Evolutionary conservation across 495 filamentous ascomycete species (phyloP).

Genomic region (Cryomyces minteri): DNA sequence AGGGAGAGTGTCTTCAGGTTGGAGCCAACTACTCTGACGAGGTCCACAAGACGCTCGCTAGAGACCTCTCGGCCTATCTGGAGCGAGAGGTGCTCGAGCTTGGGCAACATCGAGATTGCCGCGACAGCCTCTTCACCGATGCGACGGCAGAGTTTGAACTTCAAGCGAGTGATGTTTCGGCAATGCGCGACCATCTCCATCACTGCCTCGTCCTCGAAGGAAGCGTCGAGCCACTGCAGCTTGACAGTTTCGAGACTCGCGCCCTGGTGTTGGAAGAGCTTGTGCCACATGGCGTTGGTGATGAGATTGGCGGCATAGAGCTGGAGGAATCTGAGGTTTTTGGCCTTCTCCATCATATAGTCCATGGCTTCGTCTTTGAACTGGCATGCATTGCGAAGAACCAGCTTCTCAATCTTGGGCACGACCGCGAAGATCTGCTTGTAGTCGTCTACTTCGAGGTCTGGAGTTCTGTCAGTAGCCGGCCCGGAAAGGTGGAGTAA

Average conservation of each 20-base stretch:
- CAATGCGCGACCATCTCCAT: conserved; percentile 37
- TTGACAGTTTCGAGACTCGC: conserved; percentile 43
- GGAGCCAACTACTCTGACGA: conserved; percentile 39
- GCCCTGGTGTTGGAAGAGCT: conserved; percentile 43
- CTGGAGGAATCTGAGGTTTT: conserved; percentile 40
- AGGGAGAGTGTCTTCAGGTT: conserved; percentile 56
- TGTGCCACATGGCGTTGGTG: conserved; percentile 48
- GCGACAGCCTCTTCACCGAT: conserved; percentile 27
- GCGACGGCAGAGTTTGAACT: conserved; percentile 42
- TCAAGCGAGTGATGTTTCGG: conserved; percentile 48
- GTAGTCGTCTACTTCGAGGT: conserved; percentile 56
- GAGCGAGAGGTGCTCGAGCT: conserved; percentile 56
- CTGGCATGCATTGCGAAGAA: conserved; percentile 64
- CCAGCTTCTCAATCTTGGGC: conserved; percentile 45
- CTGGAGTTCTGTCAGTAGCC: conserved; percentile 13
- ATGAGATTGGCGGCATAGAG: conserved; percentile 68
- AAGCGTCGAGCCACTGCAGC: conserved; percentile 47
- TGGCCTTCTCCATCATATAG: conserved; percentile 52
- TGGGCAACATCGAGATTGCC: conserved; percentile 33
- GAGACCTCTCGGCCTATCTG: conserved; percentile 36
- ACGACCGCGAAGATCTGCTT: conserved; percentile 62
- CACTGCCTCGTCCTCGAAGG: conserved; percentile 50
- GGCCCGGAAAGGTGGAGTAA: neutral
- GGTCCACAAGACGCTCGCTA: conserved; percentile 34
- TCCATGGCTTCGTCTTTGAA: conserved; percentile 69